Evolutionary conservation across 768 basidiomycete species (phyloP).

Genomic region (Daedaleopsis nitida): DNA sequence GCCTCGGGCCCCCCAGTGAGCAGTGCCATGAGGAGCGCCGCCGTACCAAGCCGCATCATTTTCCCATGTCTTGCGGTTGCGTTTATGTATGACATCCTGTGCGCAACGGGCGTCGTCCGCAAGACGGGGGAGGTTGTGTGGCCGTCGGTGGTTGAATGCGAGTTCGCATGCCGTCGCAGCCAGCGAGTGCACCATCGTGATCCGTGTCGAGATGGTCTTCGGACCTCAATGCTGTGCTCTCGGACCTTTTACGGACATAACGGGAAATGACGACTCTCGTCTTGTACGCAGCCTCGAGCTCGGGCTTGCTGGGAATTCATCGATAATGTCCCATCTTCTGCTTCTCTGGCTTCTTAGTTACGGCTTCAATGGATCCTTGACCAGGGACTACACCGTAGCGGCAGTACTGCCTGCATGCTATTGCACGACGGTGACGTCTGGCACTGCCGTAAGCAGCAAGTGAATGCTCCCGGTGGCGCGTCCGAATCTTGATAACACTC

Average conservation of each 20-base stretch:
- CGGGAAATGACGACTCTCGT: background rate
- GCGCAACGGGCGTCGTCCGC: too few relatives aligned
- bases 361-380: too few relatives aligned
- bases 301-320: too few relatives aligned
- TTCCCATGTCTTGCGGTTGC: conserved; percentile 7
- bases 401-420: too few relatives aligned
- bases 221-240: conserved; percentile 14
- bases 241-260: conserved; percentile 4
- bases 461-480: background rate
- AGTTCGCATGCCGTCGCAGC: too few relatives aligned
- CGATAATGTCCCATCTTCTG: too few relatives aligned
- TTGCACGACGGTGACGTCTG: background rate
- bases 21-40: conserved; percentile 3
- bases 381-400: too few relatives aligned
- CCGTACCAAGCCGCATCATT: conserved; percentile 14
- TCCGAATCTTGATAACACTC: background rate
- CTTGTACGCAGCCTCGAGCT: too few relatives aligned
- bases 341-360: too few relatives aligned
- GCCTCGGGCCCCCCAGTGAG: background rate
- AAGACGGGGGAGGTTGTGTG: too few relatives aligned
- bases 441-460: background rate
- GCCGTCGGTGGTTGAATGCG: too few relatives aligned
- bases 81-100: background rate
- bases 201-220: background rate
- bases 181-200: conserved; percentile 6